Percentiles rank a stretch among this genome's conserved stretches.
phyloP scores from a whole-genome alignment of 495 filamentous ascomycete species.

The Parathielavia hyrcaniae region DNA sequence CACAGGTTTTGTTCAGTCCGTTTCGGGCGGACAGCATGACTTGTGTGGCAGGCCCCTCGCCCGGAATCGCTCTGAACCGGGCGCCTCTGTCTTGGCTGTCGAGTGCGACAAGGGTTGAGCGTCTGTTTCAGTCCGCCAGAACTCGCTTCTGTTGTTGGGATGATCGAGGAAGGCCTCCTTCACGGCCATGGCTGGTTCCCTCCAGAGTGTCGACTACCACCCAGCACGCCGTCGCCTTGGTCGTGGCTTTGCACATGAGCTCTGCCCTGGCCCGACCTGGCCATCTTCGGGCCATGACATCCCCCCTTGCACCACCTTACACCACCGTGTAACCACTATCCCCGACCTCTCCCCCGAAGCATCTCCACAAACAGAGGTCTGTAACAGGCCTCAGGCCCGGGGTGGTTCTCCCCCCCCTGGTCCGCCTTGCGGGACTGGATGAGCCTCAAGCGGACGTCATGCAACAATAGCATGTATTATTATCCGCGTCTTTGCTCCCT shows the following conservation, averaged over 20 bases:
- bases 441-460: constrained; percentile 33
- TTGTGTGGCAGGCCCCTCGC: constrained; percentile 23
- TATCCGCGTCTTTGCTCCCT: constrained; percentile 26
- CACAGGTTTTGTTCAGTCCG: constrained; percentile 19
- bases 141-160: constrained; percentile 13
- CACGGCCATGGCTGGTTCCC: no score
- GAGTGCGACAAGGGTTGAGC: constrained; percentile 20
- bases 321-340: constrained; percentile 23
- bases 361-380: constrained; percentile 32
- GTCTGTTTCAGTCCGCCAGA: constrained; percentile 25
- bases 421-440: constrained; percentile 32
- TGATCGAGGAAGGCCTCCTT: constrained; percentile 6
- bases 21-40: constrained; percentile 26
- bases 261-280: not conserved
- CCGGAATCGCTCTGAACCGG: constrained; percentile 28
- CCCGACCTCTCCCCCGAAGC: constrained; percentile 22
- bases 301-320: constrained; percentile 17
- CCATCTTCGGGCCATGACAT: not conserved
- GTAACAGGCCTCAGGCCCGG: constrained; percentile 35
- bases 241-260: not conserved
- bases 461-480: constrained; percentile 36
- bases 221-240: not conserved
- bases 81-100: constrained; percentile 19
- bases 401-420: constrained; percentile 26
- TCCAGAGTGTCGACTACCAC: no score